phyloP scores from a whole-genome alignment of 1,284 basidiomycete genomes.

The Rhodotorula sp. region DNA sequence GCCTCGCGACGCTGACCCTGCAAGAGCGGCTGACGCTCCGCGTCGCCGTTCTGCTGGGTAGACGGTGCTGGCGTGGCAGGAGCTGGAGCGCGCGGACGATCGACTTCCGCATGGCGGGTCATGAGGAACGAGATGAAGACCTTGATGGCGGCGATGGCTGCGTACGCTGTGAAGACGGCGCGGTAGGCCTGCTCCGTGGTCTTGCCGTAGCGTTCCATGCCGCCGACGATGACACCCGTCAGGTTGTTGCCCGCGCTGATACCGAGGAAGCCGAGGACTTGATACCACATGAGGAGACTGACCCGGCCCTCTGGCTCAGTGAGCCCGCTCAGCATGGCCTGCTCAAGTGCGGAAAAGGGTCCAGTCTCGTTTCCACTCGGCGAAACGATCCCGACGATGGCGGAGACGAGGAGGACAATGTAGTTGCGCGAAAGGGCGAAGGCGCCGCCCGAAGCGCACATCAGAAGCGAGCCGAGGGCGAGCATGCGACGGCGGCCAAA shows the following conservation, averaged over 20 bases:
- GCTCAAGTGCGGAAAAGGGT: conserved; percentile 31
- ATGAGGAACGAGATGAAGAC: conserved; percentile 18
- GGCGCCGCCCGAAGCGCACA: conserved; percentile 27
- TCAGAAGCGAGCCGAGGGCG: conserved; percentile 21
- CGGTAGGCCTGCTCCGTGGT: conserved; percentile 10
- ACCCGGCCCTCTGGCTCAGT: conserved; percentile 31
- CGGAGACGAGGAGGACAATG: conserved; percentile 25
- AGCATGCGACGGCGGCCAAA: conserved; percentile 31
- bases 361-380: conserved; percentile 34
- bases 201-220: conserved; percentile 5
- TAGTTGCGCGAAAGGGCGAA: conserved; percentile 22
- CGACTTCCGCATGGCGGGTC: conserved; percentile 23
- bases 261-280: conserved; percentile 31
- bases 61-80: neutral
- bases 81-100: conserved; percentile 9
- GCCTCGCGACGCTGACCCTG: neutral
- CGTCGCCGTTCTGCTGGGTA: neutral
- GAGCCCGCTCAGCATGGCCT: conserved; percentile 26
- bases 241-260: conserved; percentile 19
- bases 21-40: conserved; percentile 29
- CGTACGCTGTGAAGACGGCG: conserved; percentile 25
- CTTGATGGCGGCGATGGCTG: conserved; percentile 20
- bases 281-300: neutral
- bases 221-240: conserved; percentile 16
- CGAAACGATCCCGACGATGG: conserved; percentile 34